These are phyloP conservation scores for Remersonia thermophila DNA, from an alignment of 2,329 filamentous ascomycete species.

Conservation along the genomic window DNA sequence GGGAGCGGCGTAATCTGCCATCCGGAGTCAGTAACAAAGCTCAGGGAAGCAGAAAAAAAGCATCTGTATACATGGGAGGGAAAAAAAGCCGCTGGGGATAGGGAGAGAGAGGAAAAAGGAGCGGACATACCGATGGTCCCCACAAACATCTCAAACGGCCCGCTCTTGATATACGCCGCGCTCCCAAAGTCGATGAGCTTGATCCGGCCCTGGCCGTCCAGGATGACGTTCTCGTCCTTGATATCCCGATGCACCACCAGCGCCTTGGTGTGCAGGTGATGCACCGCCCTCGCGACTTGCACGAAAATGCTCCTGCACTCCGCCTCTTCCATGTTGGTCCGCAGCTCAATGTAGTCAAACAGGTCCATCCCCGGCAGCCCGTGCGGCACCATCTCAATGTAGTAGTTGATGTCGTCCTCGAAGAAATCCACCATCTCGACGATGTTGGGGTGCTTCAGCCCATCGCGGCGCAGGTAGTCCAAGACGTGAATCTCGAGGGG, in stretches of 20 bases:
- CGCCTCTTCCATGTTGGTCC: slow-evolving; percentile 88
- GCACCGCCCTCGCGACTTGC: slow-evolving; percentile 79
- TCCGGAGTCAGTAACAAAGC: too few relatives aligned
- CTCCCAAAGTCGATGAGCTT: slow-evolving; percentile 98
- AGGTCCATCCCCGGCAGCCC: slow-evolving; percentile 95
- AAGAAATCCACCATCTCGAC: slow-evolving; percentile 65
- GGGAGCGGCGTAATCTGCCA: slow-evolving; percentile 91
- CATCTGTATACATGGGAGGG: too few relatives aligned
- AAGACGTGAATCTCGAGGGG: slow-evolving; percentile 94
- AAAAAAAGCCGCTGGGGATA: neutral
- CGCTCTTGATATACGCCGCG: slow-evolving; percentile 95
- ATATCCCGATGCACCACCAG: slow-evolving; percentile 94
- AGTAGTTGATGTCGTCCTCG: slow-evolving; percentile 82
- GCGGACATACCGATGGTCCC: slow-evolving; percentile 76
- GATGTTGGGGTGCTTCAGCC: slow-evolving; percentile 54
- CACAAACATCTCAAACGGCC: slow-evolving; percentile 97
- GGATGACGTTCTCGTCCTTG: slow-evolving; percentile 95
- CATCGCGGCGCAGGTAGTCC: slow-evolving; percentile 74
- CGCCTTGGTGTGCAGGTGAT: slow-evolving; percentile 83
- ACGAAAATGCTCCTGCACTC: slow-evolving; percentile 93
- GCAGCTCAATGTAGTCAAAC: slow-evolving; percentile 96
- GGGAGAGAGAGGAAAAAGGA: neutral
- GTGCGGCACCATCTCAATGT: slow-evolving; percentile 96
- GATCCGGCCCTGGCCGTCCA: slow-evolving; percentile 90
- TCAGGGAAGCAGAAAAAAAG: too few relatives aligned